Base-by-base conservation (phyloP, 495 filamentous ascomycete genomes). In the Trichodelitschia bisporula region DNA sequence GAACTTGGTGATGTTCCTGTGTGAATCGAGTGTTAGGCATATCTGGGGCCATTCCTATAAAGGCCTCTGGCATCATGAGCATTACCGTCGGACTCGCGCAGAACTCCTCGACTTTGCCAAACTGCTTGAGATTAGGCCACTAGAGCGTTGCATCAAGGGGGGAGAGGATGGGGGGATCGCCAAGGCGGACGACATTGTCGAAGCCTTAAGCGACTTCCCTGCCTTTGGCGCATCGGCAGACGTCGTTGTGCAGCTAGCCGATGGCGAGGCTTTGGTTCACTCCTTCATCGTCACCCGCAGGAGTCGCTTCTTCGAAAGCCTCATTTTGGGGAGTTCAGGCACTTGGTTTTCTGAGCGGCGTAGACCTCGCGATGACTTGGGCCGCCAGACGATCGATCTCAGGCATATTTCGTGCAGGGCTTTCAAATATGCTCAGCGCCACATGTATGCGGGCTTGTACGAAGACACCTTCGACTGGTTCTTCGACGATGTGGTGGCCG, bases 31-130 rank as follows among this genome's bases (percentile, higher is more conserved):
- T 15, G 54, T 84, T 16, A 55, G 91, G 21, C 80, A 86, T 35
- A 68, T 78, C 11, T 97, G 86, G 86, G 72, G 83, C 29, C 48
- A n/a, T n/a, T n/a, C n/a, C n/a, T n/a, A n/a, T n/a, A n/a, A n/a
- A n/a, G n/a, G n/a, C n/a, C n/a, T n/a, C n/a, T n/a, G n/a, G n/a
- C n/a, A n/a, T n/a, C n/a, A n/a, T n/a, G n/a, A n/a, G n/a, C n/a
- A n/a, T n/a, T 83, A 73, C 47, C 74, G 78, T 16, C 73, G 80
- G 40, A 56, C 83, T 10, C 70, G 82, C 11, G 60, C 53, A 4
- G 82, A 93, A 40, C 59, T 91, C 17, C 89, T 91, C 77, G 76
- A 63, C 34, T 39, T 77, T 20, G 75, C 72, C 14, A 62, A 61
- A 1, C 55, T 62, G 26, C 56, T 93, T 12, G 65, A 69, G 3